phyloP scores from a whole-genome alignment of 2,329 filamentous ascomycete species.

The Pseudocercospora musae region DNA sequence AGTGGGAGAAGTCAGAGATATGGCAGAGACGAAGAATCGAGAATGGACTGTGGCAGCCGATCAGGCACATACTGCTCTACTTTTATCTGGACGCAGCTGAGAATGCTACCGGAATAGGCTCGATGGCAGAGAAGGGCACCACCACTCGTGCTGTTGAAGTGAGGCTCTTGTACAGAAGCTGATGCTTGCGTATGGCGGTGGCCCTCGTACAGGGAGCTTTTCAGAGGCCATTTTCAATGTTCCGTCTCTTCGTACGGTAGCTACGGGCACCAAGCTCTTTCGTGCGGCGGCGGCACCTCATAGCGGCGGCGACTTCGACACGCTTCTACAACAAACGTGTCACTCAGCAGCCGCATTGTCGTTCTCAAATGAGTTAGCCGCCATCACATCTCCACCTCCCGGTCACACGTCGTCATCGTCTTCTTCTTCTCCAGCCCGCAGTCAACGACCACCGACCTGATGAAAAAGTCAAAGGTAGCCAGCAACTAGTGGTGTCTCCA shows the following conservation, averaged over 20 bases:
- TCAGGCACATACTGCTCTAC: neutral
- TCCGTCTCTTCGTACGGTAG: neutral
- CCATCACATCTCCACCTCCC: neutral
- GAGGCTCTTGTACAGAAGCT: no score
- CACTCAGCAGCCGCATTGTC: no score
- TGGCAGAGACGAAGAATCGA: neutral
- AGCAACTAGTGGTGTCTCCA: neutral
- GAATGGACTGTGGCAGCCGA: neutral
- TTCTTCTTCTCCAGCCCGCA: neutral
- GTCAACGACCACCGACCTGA: neutral
- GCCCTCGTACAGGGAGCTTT: no score
- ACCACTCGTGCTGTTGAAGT: no score
- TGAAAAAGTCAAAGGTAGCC: neutral
- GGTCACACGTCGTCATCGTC: neutral
- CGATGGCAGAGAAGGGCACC: no score
- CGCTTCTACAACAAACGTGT: neutral
- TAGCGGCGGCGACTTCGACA: neutral
- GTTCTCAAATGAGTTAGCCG: neutral
- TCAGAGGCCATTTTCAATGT: no score
- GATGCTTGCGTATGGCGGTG: no score
- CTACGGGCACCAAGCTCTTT: neutral
- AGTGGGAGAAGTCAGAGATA: neutral
- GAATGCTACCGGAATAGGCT: no score
- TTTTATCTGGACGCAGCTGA: neutral
- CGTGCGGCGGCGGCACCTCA: neutral